Percentiles rank a stretch among this genome's conserved stretches.
Evolutionary conservation across 2,329 filamentous ascomycete species (phyloP).

Genomic region (Ustilaginoidea virens): DNA sequence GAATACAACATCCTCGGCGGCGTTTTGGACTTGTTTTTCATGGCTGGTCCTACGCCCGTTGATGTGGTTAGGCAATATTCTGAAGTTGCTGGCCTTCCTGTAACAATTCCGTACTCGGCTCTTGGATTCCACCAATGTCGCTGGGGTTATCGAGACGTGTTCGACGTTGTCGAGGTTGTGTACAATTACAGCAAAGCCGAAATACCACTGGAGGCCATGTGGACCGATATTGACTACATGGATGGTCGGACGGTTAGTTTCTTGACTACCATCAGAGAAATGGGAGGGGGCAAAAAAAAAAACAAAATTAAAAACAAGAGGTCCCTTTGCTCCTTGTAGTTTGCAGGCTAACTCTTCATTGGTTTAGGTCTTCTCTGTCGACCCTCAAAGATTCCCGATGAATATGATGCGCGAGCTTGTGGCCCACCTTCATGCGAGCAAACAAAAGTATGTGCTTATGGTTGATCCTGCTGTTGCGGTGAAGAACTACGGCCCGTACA

Average conservation of each 20-base stretch:
- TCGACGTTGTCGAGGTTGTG: constrained; percentile 48
- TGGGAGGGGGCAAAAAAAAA: too few species aligned
- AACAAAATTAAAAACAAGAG: too few species aligned
- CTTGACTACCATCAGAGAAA: too few species aligned
- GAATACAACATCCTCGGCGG: constrained; percentile 72
- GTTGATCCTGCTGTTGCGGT: constrained; percentile 57
- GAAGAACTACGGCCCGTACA: constrained; percentile 29
- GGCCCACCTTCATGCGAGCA: constrained; percentile 45
- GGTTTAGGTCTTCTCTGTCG: constrained; percentile 43
- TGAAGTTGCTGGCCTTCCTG: constrained; percentile 37
- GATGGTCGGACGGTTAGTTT: constrained; percentile 12
- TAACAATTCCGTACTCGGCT: constrained; percentile 50
- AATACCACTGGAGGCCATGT: constrained; percentile 61
- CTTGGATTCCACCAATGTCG: constrained; percentile 48
- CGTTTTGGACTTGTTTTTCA: constrained; percentile 56
- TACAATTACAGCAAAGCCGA: constrained; percentile 46
- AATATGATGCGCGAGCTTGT: constrained; percentile 49
- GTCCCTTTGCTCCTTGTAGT: too few species aligned
- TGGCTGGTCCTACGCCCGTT: constrained; percentile 41
- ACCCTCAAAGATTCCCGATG: constrained; percentile 47
- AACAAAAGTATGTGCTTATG: constrained; percentile 64
- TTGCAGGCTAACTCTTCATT: too few species aligned
- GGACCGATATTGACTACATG: constrained; percentile 51
- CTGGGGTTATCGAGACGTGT: constrained; percentile 52
- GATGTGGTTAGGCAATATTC: constrained; percentile 45